phyloP scores from a whole-genome alignment of 2,329 filamentous ascomycete genomes.

The Fonsecaea monophora region DNA sequence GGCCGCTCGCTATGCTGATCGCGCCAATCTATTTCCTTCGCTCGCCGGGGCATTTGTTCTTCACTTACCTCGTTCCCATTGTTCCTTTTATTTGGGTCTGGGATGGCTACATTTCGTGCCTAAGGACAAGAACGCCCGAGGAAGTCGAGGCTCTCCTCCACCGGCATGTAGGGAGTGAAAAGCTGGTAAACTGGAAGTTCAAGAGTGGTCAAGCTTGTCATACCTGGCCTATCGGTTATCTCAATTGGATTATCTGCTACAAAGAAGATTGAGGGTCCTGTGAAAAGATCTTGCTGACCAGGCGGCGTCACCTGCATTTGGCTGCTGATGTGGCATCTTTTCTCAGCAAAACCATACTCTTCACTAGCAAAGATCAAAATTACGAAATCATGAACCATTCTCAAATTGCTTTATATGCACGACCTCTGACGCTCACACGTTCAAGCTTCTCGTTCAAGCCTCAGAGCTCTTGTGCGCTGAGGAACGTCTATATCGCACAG shows the following conservation, averaged over 20 bases:
- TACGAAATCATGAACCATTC: neutral
- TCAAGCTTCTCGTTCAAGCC: too few species aligned
- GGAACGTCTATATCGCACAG: too few species aligned
- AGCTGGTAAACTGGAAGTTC: constrained; percentile 39
- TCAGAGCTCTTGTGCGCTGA: too few species aligned
- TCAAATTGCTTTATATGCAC: neutral
- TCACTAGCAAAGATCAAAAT: neutral
- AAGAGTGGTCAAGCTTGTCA: constrained; percentile 39
- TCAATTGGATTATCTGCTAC: constrained; percentile 41
- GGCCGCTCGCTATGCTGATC: constrained; percentile 44
- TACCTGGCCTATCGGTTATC: constrained; percentile 39
- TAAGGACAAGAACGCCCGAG: constrained; percentile 70
- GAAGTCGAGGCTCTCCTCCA: constrained; percentile 69
- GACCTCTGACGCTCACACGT: neutral
- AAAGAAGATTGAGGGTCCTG: constrained; percentile 34
- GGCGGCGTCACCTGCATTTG: neutral
- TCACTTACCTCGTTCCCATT: constrained; percentile 70
- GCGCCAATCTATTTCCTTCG: constrained; percentile 50
- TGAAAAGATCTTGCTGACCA: neutral
- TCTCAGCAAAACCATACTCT: neutral
- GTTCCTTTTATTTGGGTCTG: constrained; percentile 71
- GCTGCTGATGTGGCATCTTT: neutral
- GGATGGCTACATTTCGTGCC: constrained; percentile 71
- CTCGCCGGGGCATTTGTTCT: constrained; percentile 65
- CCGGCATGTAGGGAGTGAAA: constrained; percentile 30